Conservation (phyloP, 441 rosid species). For the Oxalis stricta region DNA sequence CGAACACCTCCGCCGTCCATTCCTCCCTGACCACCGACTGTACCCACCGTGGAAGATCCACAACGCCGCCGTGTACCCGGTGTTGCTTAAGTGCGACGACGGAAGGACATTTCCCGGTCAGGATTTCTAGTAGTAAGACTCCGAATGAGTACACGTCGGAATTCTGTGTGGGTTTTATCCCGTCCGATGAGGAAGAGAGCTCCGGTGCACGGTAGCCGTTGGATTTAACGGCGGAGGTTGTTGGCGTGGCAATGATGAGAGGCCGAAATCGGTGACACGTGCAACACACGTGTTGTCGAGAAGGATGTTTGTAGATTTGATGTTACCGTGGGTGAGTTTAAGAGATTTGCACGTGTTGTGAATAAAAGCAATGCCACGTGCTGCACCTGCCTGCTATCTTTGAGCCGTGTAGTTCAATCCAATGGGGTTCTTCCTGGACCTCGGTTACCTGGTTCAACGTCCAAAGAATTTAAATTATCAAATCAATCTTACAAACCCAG, state of each 20-base stretch:
- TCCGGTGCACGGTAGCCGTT: conserved; percentile 57
- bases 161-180: conserved; percentile 28
- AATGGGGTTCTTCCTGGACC: conserved; percentile 57
- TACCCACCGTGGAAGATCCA: conserved; percentile 57
- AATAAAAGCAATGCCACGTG: conserved; percentile 48
- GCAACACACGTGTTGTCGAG: conserved; percentile 35
- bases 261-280: conserved; percentile 41
- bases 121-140: conserved; percentile 41
- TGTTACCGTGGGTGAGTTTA: conserved; percentile 45
- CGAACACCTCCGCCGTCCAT: conserved; percentile 72
- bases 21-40: conserved; percentile 64
- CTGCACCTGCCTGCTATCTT: conserved; percentile 47
- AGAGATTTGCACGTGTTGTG: conserved; percentile 40
- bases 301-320: conserved; percentile 49
- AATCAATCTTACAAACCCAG: neutral
- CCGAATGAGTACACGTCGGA: conserved; percentile 55
- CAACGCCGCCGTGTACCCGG: conserved; percentile 23
- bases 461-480: neutral
- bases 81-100: conserved; percentile 29
- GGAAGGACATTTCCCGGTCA: conserved; percentile 52
- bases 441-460: conserved; percentile 32
- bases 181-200: conserved; percentile 11
- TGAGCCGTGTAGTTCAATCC: conserved; percentile 56
- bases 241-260: conserved; percentile 23
- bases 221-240: conserved; percentile 16